phyloP scores from a whole-genome alignment of 192 early-diverging fungal species.

The Pilaira anomala region DNA sequence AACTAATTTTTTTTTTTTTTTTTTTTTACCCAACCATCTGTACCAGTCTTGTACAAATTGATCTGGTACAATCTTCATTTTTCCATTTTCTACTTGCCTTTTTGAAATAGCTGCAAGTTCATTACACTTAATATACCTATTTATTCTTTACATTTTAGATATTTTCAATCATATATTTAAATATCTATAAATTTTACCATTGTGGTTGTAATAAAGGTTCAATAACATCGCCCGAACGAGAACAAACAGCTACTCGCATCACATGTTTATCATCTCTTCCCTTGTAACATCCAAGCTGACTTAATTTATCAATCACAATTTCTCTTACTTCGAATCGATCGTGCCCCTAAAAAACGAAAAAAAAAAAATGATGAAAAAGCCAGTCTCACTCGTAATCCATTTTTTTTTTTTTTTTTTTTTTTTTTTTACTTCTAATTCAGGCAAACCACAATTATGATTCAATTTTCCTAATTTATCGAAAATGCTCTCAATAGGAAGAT shows the following conservation, averaged over 20 bases:
- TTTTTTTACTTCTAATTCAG: conserved; percentile 45
- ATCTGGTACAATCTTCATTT: conserved; percentile 70
- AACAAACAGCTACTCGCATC: conserved; percentile 69
- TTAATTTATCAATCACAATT: conserved; percentile 63
- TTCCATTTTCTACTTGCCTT: conserved; percentile 57
- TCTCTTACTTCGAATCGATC: conserved; percentile 83
- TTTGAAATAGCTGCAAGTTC: conserved; percentile 70
- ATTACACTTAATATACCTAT: conserved; percentile 77
- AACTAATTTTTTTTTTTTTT: neutral
- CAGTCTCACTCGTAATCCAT: neutral
- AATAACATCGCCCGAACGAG: conserved; percentile 89
- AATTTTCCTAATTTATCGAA: conserved; percentile 83
- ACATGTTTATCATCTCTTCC: conserved; percentile 76
- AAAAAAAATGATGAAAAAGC: too few species aligned
- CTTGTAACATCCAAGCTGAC: conserved; percentile 62
- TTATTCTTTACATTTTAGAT: too few species aligned
- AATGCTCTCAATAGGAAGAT: conserved; percentile 78
- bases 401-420: neutral
- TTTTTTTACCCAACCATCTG: conserved; percentile 76
- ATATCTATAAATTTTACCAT: conserved; percentile 54
- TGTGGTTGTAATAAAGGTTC: conserved; percentile 95
- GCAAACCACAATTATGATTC: conserved; percentile 68
- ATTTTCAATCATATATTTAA: too few species aligned
- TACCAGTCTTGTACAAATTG: conserved; percentile 80
- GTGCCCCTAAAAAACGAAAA: conserved; percentile 52